These are phyloP conservation scores for Fusarium paranaense DNA, from an alignment of 2,329 filamentous ascomycete genomes.

Conservation along the genomic window DNA sequence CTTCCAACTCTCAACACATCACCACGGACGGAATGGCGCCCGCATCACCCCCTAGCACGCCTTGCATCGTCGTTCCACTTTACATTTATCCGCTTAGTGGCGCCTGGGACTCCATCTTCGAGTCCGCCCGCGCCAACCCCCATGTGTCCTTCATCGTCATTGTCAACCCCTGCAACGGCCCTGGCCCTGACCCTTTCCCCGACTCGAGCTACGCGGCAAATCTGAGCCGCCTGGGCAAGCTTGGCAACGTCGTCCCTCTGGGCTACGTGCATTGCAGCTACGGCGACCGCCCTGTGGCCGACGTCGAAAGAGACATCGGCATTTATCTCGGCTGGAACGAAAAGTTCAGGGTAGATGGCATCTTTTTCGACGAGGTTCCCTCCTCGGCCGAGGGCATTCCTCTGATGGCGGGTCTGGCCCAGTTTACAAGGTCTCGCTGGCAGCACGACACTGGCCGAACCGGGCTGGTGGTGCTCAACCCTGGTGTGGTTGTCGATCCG, in stretches of 20 bases:
- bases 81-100: slow-evolving; percentile 27
- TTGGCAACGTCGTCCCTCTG: slow-evolving; percentile 9
- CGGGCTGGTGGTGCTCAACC: slow-evolving; percentile 18
- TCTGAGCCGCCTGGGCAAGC: slow-evolving; percentile 1
- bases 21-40: background rate
- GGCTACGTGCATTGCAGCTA: slow-evolving; percentile 36
- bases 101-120: slow-evolving; percentile 26
- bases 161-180: slow-evolving; percentile 25
- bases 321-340: slow-evolving; percentile 26
- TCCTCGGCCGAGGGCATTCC: background rate
- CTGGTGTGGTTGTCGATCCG: slow-evolving; percentile 17
- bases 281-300: slow-evolving; percentile 5
- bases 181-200: slow-evolving; percentile 18
- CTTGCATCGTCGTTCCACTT: slow-evolving; percentile 22
- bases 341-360: slow-evolving; percentile 21
- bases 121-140: slow-evolving; percentile 13
- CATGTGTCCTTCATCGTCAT: slow-evolving; percentile 23
- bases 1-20: background rate
- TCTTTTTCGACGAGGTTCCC: slow-evolving; percentile 34
- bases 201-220: slow-evolving; percentile 21
- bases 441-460: slow-evolving; percentile 11
- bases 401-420: slow-evolving; percentile 11
- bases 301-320: slow-evolving; percentile 16
- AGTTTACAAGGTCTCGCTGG: slow-evolving; percentile 13
- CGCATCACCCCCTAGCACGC: background rate